Evolutionary conservation across 176 grass and related monocot species (phyloP).

Genomic region (Poa annua): DNA sequence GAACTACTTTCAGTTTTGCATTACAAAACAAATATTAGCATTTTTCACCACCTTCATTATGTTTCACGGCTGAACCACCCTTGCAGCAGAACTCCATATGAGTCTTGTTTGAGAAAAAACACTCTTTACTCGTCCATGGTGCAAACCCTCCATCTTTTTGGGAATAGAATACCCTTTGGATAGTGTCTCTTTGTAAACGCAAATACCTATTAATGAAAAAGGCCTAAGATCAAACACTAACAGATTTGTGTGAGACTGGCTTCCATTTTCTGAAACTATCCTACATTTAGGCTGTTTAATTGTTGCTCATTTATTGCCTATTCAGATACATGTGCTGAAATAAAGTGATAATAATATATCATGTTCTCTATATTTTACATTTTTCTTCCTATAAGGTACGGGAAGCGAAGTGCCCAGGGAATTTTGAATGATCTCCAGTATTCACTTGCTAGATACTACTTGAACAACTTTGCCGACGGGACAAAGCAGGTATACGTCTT

Average conservation of each 20-base stretch:
- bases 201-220: not conserved
- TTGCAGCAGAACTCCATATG: not conserved
- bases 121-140: slow-evolving; percentile 3
- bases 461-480: slow-evolving; percentile 95
- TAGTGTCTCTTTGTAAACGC: slow-evolving; percentile 5
- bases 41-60: slow-evolving; percentile 24
- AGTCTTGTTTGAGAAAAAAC: slow-evolving; percentile 5
- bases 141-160: slow-evolving; percentile 13
- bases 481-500: slow-evolving; percentile 77
- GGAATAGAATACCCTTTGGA: slow-evolving; percentile 16
- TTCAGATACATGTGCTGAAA: slow-evolving; percentile 26
- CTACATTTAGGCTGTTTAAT: slow-evolving; percentile 13
- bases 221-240: slow-evolving; percentile 22
- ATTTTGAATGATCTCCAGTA: slow-evolving; percentile 85
- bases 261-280: not conserved
- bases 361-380: not conserved
- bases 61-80: slow-evolving; percentile 20
- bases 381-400: slow-evolving; percentile 59
- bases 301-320: slow-evolving; percentile 15
- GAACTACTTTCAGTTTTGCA: slow-evolving; percentile 25
- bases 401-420: slow-evolving; percentile 78
- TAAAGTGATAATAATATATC: not conserved
- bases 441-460: slow-evolving; percentile 87
- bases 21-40: slow-evolving; percentile 20
- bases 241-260: slow-evolving; percentile 21